Evolutionary conservation across 257 asterid species (phyloP), one percentile per base, ranked within the genome.

Genomic region (Gentiana macrophylla): DNA sequence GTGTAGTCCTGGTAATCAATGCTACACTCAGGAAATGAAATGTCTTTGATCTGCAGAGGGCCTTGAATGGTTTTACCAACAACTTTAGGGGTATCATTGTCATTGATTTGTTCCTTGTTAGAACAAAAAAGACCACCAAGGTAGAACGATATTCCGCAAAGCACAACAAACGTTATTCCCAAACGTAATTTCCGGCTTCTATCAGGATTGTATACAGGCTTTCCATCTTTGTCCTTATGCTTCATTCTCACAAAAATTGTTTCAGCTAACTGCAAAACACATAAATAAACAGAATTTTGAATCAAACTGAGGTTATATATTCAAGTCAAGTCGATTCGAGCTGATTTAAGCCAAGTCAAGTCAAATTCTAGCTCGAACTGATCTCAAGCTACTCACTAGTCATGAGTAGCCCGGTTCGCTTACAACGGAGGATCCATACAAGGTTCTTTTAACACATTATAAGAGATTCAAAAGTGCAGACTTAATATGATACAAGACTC

Each of bases 101-200:
- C 37, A 35, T 8, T 53, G 49, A 34, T 70, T 49, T 57, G 68
- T 36, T 80, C 86, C 74, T 83, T 85, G 50, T 77, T 86, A 2
- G 94, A 78, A 55, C 87, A 81, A 75, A 85, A 92, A 8, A 83
- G 76, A 37, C 99, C 94, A 32, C 99, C 99, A 1, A 92, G 97
- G 72, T 88, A 92, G 79, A 88, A 92, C 12, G 99, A 92, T 61
- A 92, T 72, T 32, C 99, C 95, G 54, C 99, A 92, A 35, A 88
- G 79, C 66, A 78, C 95, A 12, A 88, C 38, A 60, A 85, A 69
- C 76, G 77, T 64, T 53, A 92, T 8, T 12, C 84, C 89, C 77
- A 84, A 70, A 41, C 93, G 84, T 36, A 86, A 70, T 47, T 70
- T 69, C 66, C 78, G 83, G 47, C 52, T 75, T 59, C 70, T 85